Conservation (phyloP, 2,329 filamentous ascomycete genomes). For the Colletotrichum sansevieriae region DNA sequence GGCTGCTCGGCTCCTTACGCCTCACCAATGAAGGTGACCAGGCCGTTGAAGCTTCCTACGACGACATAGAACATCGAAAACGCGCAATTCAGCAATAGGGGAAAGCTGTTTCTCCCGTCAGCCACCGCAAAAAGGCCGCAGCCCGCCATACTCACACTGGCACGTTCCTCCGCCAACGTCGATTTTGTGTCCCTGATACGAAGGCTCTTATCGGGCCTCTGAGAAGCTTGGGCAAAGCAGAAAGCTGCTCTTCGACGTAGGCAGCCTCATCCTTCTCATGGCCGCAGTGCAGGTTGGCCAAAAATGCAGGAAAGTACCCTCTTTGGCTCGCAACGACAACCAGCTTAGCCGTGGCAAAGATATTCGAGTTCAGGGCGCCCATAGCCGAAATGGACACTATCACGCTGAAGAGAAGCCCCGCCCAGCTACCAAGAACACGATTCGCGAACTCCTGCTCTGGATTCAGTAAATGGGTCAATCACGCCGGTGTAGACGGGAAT, state of each 20-base stretch:
- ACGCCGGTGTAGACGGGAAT: neutral
- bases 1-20: too few relatives aligned
- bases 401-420: conserved; percentile 54
- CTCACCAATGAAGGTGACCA: conserved; percentile 46
- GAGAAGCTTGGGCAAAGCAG: conserved; percentile 41
- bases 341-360: conserved; percentile 58
- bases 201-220: conserved; percentile 43
- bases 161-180: conserved; percentile 43
- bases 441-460: conserved; percentile 47
- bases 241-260: conserved; percentile 44
- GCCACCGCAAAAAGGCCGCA: conserved; percentile 8
- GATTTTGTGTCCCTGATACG: conserved; percentile 44
- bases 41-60: conserved; percentile 45
- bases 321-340: conserved; percentile 53
- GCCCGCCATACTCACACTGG: conserved; percentile 42
- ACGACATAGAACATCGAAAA: conserved; percentile 46
- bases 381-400: conserved; percentile 56
- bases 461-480: conserved; percentile 43
- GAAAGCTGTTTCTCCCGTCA: conserved; percentile 41
- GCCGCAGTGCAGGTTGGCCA: conserved; percentile 47
- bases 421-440: conserved; percentile 52
- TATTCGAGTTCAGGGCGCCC: conserved; percentile 57
- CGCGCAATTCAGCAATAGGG: conserved; percentile 44
- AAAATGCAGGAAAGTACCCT: conserved; percentile 46
- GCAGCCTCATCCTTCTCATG: conserved; percentile 47